Evolutionary conservation across 108 stramenopile genomes (phyloP).

Genomic region (Cyclotella atomus): DNA sequence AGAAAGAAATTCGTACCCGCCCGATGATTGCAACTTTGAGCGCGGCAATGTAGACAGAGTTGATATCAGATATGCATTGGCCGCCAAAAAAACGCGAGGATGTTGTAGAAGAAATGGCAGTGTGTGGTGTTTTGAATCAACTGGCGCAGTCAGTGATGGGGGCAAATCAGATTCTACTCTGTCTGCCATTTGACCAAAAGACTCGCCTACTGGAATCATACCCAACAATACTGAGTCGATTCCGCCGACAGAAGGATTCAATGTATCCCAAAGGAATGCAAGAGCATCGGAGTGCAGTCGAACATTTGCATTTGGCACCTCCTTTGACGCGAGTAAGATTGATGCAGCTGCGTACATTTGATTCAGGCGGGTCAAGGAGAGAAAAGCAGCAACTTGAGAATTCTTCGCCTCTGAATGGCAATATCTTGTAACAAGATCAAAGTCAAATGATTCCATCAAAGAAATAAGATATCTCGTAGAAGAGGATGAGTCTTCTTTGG

Average conservation of each 20-base stretch:
- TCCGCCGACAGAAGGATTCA: constrained; percentile 12
- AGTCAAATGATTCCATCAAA: constrained; percentile 37
- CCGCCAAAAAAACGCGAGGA: constrained; percentile 15
- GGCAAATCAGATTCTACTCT: constrained; percentile 11
- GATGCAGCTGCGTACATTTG: constrained; percentile 39
- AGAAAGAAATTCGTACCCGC: constrained; percentile 20
- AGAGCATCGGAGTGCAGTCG: constrained; percentile 9
- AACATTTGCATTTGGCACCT: background rate
- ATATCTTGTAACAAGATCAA: constrained; percentile 21
- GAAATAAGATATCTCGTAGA: constrained; percentile 23
- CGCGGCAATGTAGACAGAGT: constrained; percentile 18
- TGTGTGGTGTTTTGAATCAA: constrained; percentile 12
- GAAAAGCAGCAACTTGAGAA: constrained; percentile 19
- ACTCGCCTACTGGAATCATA: background rate
- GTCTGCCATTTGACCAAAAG: background rate
- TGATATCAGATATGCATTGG: constrained; percentile 28
- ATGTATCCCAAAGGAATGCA: constrained; percentile 25
- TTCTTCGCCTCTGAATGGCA: constrained; percentile 6
- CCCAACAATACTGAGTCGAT: constrained; percentile 16
- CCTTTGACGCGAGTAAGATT: constrained; percentile 8
- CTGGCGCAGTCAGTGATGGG: constrained; percentile 6
- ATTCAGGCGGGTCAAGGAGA: constrained; percentile 26
- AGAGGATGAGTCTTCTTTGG: background rate
- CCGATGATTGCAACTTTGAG: constrained; percentile 16
- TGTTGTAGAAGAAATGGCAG: background rate